These are phyloP conservation scores for Carpinus fangiana DNA, from an alignment of 306 rosid species.

Conservation along the genomic window DNA sequence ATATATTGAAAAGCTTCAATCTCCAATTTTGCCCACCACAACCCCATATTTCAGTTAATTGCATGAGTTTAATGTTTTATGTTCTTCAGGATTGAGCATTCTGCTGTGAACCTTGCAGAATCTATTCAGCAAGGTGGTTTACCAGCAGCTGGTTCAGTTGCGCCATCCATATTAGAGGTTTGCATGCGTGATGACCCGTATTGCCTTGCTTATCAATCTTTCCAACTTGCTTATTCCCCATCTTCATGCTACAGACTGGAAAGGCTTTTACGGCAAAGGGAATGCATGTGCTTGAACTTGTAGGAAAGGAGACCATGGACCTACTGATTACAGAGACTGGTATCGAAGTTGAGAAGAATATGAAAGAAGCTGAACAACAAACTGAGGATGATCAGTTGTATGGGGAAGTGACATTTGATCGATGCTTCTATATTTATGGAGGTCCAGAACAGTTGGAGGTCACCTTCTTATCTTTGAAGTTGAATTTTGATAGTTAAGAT, in stretches of 20 bases:
- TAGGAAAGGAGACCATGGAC: conserved; percentile 94
- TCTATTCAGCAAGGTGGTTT: conserved; percentile 58
- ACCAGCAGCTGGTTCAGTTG: conserved; percentile 54
- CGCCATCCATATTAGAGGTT: conserved; percentile 90
- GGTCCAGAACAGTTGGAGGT: conserved; percentile 99
- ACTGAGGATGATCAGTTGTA: conserved; percentile 60
- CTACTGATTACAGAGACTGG: conserved; percentile 90
- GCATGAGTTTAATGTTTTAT: conserved; percentile 24
- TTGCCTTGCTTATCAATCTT: conserved; percentile 17
- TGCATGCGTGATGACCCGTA: conserved; percentile 14
- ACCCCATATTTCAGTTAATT: neutral
- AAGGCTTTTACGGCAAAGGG: conserved; percentile 94
- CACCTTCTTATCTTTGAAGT: conserved; percentile 26
- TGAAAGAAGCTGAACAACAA: conserved; percentile 43
- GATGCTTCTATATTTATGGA: conserved; percentile 98
- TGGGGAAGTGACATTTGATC: conserved; percentile 92
- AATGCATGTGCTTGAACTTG: conserved; percentile 94
- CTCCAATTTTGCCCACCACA: neutral
- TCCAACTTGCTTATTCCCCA: conserved; percentile 34
- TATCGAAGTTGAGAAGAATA: conserved; percentile 72
- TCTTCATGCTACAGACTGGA: conserved; percentile 63
- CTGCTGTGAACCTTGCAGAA: conserved; percentile 77
- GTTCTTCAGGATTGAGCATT: conserved; percentile 80
- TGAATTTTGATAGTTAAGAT: conserved; percentile 9
- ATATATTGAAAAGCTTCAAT: neutral